Conservation (phyloP, 2,329 filamentous ascomycete genomes). For the Colletotrichum lini region DNA sequence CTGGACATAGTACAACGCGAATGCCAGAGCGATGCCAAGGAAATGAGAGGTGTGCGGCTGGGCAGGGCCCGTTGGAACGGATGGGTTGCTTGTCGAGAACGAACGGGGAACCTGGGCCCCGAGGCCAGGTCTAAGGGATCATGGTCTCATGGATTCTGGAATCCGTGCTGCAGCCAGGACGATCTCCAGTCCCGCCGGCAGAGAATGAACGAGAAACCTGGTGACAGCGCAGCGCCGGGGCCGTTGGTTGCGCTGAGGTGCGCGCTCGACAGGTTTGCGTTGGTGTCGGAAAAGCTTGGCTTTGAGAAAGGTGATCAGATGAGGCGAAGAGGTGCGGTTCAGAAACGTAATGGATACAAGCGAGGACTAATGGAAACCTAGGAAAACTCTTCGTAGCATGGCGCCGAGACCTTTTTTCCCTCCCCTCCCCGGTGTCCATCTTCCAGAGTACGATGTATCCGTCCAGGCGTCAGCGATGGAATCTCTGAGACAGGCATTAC, state of each 20-base stretch:
- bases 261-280: conserved; percentile 1
- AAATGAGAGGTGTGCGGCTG: conserved; percentile 9
- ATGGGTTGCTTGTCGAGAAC: conserved; percentile 7
- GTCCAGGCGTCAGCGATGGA: not conserved
- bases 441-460: too few species aligned
- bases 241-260: conserved; percentile 26
- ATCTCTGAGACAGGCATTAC: conserved; percentile 2
- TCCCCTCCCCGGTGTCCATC: not conserved
- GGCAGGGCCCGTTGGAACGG: not conserved
- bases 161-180: not conserved
- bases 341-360: conserved; percentile 49
- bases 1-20: not conserved
- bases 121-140: conserved; percentile 11
- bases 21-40: not conserved
- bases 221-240: conserved; percentile 20
- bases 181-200: not conserved
- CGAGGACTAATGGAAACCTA: conserved; percentile 41
- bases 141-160: not conserved
- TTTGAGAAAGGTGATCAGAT: conserved; percentile 36
- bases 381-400: conserved; percentile 34
- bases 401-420: conserved; percentile 25
- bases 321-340: conserved; percentile 41
- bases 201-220: not conserved
- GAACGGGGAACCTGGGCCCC: not conserved
- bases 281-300: conserved; percentile 27